Base-by-base conservation (phyloP, 768 basidiomycete genomes). In the Lactifluus volemus region DNA sequence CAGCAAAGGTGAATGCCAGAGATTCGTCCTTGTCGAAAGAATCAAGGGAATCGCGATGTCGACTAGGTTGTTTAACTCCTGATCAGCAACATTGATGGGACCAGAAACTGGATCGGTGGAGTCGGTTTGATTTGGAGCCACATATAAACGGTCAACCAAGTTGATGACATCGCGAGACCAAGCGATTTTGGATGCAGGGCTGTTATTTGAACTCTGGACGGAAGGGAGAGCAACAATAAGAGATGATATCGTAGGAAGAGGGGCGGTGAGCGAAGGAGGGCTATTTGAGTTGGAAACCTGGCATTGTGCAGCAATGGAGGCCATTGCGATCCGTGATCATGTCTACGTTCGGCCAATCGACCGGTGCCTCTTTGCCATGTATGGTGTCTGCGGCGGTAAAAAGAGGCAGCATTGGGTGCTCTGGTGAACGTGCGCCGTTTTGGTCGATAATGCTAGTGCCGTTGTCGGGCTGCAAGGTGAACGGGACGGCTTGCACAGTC, bases 141-240 rank as follows among this genome's bases (percentile, higher is more conserved):
- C 59, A 17, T 65, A 59, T 14, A 65, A 53, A 36, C 83, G 80
- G 55, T 95, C 88, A 56, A 90, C 83, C 60, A 95, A 83, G 67
- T 84, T 81, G 59, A 94, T 72, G 58, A 95, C 88, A 64, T 96
- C 92, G 52, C 89, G 79, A 15, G 83, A 82, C 92, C 93, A 98
- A 30, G 5, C n/a, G n/a, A 96, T 71, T 67, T 84, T 84, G 47
- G 84, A 77, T 0, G 74, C 69, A 2, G 86, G 85, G 66, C 85
- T 83, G 59, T 81, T 79, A 42, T 68, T 68, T 1, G 85, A 79
- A 2, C 77, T 72, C 55, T 86, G 84, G 25, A 88, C 73, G 12
- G 79, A 71, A 4, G 75, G 70, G 0, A 82, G 68, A 1, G 81
- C 82, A 0, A 79, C 75, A 4, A 79, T 69, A 29, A 93, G 82